Evolutionary conservation across 2,329 filamentous ascomycete species (phyloP).

Genomic region (Eurotiales sp.): DNA sequence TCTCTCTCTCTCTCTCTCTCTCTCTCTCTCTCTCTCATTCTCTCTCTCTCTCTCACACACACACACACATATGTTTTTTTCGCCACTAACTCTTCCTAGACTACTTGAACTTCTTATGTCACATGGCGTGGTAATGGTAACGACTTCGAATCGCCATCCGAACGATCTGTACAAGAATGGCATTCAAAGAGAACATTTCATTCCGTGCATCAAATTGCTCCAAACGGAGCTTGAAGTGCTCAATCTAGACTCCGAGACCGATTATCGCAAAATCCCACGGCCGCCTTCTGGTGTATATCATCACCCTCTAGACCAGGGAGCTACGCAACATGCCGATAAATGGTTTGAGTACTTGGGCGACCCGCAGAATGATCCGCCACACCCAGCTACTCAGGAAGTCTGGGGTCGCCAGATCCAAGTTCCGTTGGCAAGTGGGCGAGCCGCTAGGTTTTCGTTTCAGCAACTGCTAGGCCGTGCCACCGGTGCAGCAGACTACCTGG

Average conservation of each 20-base stretch:
- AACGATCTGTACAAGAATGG: conserved; percentile 97
- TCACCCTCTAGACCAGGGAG: conserved; percentile 74
- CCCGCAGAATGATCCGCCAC: conserved; percentile 68
- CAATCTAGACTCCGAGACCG: conserved; percentile 90
- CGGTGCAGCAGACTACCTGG: conserved; percentile 91
- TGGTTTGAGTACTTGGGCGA: conserved; percentile 97
- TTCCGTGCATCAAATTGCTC: conserved; percentile 90
- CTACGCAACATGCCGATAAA: conserved; percentile 77
- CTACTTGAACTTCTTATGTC: conserved; percentile 89
- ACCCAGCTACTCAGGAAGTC: conserved; percentile 73
- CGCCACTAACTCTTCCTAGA: conserved; percentile 32
- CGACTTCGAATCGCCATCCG: conserved; percentile 94
- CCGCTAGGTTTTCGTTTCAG: conserved; percentile 87
- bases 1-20: not conserved
- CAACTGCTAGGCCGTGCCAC: conserved; percentile 86
- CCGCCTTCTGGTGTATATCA: conserved; percentile 94
- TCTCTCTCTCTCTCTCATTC: not conserved
- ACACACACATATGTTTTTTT: too few relatives aligned
- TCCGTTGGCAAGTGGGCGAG: conserved; percentile 79
- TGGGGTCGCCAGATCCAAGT: conserved; percentile 92
- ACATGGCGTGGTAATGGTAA: conserved; percentile 93
- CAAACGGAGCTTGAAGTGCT: conserved; percentile 81
- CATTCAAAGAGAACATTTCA: conserved; percentile 90
- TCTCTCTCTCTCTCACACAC: not conserved
- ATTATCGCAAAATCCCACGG: conserved; percentile 94